phyloP scores from a whole-genome alignment of 75 land plant genomes.

The Picea sitchensis region DNA sequence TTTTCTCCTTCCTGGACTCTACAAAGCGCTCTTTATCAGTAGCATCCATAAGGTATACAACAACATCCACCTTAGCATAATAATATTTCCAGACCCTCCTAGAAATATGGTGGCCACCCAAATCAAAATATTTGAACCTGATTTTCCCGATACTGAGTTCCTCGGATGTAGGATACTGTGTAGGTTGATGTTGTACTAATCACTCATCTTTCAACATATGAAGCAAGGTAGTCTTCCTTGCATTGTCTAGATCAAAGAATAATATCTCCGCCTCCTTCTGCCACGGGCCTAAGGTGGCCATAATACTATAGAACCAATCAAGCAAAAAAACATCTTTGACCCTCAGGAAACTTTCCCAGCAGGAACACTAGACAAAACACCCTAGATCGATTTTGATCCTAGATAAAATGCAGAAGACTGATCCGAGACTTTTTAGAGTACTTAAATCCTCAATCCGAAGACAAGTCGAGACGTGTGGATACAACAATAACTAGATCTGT shows the following conservation, averaged over 20 bases:
- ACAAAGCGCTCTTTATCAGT: constrained; percentile 74
- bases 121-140: constrained; percentile 66
- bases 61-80: constrained; percentile 79
- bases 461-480: not conserved
- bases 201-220: not conserved
- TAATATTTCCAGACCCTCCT: constrained; percentile 76
- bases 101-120: constrained; percentile 72
- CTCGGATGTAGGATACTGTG: constrained; percentile 42
- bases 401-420: too few relatives aligned
- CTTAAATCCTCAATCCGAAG: not conserved
- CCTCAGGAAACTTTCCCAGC: too few relatives aligned
- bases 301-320: constrained; percentile 78
- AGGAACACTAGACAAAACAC: too few relatives aligned
- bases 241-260: constrained; percentile 46
- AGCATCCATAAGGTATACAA: constrained; percentile 75
- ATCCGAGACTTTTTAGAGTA: not conserved
- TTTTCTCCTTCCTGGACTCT: constrained; percentile 66
- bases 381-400: too few relatives aligned
- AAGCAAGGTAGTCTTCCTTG: constrained; percentile 75
- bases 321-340: constrained; percentile 37
- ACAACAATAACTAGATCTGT: not conserved
- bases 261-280: too few relatives aligned
- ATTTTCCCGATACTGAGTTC: constrained; percentile 66
- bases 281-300: constrained; percentile 60
- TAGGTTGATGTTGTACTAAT: too few relatives aligned